These are phyloP conservation scores for Rhododendron vialii DNA, from an alignment of 148 eudicot species.

Conservation along the genomic window DNA sequence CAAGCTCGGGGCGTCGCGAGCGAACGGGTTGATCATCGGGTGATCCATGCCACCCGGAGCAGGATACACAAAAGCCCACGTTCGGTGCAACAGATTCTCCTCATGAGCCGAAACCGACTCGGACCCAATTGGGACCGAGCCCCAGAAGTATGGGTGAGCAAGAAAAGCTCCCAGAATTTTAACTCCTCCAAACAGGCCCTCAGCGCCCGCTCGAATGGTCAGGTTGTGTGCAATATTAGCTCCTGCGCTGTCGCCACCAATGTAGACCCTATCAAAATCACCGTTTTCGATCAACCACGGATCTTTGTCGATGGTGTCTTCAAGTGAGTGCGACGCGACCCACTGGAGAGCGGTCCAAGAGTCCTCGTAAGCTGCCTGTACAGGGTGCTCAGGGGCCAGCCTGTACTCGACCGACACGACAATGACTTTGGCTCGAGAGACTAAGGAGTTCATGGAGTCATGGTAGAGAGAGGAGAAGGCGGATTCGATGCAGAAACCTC, in stretches of 20 bases:
- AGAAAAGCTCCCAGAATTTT: conserved; percentile 25
- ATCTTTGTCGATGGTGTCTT: conserved; percentile 14
- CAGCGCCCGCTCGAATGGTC: conserved; percentile 28
- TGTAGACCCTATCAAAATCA: conserved; percentile 26
- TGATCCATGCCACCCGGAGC: conserved; percentile 32
- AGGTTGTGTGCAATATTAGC: conserved; percentile 60
- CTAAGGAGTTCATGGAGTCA: conserved; percentile 25
- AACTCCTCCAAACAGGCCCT: conserved; percentile 8
- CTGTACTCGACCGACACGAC: conserved; percentile 49
- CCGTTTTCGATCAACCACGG: conserved; percentile 40
- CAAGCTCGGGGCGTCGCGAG: conserved; percentile 23
- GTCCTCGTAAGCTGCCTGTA: conserved; percentile 48
- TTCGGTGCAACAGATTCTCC: conserved; percentile 2
- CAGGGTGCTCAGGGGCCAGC: conserved; percentile 50
- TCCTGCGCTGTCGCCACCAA: conserved; percentile 58
- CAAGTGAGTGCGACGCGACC: conserved; percentile 27
- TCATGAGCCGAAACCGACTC: background rate
- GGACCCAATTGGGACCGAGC: conserved; percentile 21
- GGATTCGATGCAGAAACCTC: conserved; percentile 49
- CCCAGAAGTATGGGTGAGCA: conserved; percentile 27
- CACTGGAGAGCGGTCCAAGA: conserved; percentile 55
- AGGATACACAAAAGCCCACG: conserved; percentile 45
- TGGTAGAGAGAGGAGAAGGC: conserved; percentile 30
- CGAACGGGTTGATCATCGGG: conserved; percentile 37
- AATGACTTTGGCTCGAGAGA: conserved; percentile 22